phyloP scores from a whole-genome alignment of 345 rosid genomes.

The Hibiscus trionum region DNA sequence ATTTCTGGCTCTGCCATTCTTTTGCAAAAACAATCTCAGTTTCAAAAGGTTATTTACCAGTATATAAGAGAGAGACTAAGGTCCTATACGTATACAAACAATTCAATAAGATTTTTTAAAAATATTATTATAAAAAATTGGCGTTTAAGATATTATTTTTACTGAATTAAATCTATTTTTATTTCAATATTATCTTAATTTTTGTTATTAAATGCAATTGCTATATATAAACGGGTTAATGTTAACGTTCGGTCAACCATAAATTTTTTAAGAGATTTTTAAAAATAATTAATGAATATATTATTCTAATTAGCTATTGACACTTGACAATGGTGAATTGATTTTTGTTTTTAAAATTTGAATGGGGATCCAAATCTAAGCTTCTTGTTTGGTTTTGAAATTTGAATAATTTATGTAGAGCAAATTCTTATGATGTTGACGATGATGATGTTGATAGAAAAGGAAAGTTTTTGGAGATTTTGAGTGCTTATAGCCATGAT shows the following conservation, averaged over 20 bases:
- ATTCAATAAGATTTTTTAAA: background rate
- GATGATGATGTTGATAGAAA: background rate
- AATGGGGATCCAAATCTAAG: conserved; percentile 14
- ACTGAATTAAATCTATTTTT: background rate
- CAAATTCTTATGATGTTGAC: background rate
- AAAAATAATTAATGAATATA: too few relatives aligned
- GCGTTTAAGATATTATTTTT: background rate
- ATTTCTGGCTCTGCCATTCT: conserved; percentile 20
- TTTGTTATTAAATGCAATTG: background rate
- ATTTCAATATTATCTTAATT: background rate
- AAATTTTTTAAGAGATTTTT: too few relatives aligned
- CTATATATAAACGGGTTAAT: background rate
- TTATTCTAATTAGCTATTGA: background rate
- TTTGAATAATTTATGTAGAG: background rate
- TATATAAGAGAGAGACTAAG: conserved; percentile 27
- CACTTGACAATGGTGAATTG: background rate
- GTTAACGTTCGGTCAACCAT: background rate
- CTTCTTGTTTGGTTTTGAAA: background rate
- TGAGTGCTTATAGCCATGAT: background rate
- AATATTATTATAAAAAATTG: too few relatives aligned
- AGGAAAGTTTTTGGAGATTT: background rate
- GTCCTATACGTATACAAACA: background rate
- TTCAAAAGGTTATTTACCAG: conserved; percentile 4
- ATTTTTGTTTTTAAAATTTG: conserved; percentile 15
- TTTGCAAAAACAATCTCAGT: conserved; percentile 17